phyloP scores from a whole-genome alignment of 345 rosid species.

The Populus deltoides region DNA sequence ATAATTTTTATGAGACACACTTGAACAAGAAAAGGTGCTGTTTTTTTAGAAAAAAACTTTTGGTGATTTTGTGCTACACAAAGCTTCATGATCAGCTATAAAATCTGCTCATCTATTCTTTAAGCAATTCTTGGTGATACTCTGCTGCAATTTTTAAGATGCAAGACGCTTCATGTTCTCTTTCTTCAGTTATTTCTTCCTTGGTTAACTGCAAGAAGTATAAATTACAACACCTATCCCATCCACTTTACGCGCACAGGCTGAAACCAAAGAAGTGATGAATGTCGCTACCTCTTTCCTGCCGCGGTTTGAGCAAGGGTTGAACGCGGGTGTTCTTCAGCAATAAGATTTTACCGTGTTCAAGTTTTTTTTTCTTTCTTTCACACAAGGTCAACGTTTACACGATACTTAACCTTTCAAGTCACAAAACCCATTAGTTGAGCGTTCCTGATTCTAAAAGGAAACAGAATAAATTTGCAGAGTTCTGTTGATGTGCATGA shows the following conservation, averaged over 20 bases:
- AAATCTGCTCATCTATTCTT: background rate
- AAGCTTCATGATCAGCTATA: background rate
- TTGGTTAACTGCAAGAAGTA: no score
- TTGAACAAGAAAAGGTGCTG: background rate
- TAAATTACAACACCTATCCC: slow-evolving; percentile 59
- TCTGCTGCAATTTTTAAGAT: background rate
- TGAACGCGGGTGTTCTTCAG: no score
- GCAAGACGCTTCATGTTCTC: background rate
- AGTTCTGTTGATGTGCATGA: no score
- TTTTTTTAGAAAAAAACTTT: no score
- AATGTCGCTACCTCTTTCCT: no score
- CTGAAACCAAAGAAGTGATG: slow-evolving; percentile 21
- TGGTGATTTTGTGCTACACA: background rate
- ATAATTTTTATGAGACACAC: background rate
- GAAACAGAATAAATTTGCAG: no score
- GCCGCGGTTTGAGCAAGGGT: no score
- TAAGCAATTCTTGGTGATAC: no score
- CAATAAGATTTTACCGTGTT: no score
- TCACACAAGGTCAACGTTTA: no score
- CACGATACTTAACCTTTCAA: no score
- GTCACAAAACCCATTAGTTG: background rate
- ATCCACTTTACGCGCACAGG: slow-evolving; percentile 41
- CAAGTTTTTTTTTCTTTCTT: no score
- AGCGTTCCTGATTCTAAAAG: background rate
- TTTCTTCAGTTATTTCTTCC: slow-evolving; percentile 11